These are phyloP conservation scores for Gonapodya prolifera DNA, from an alignment of 192 early-diverging fungal species.

Conservation along the genomic window DNA sequence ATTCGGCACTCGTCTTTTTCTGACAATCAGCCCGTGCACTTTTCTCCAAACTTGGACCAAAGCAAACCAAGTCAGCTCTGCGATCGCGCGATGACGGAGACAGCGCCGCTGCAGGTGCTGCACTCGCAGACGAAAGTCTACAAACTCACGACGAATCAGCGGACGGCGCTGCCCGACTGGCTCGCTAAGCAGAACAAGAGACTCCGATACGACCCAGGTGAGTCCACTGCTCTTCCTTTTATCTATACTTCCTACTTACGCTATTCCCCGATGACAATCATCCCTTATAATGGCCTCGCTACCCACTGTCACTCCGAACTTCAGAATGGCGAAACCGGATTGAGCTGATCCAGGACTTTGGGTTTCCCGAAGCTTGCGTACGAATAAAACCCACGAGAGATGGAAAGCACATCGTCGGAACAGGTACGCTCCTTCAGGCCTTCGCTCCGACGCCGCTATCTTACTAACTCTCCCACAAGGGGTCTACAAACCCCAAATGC, in stretches of 20 bases:
- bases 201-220: slow-evolving; percentile 77
- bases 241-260: not conserved
- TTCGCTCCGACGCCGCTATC: not conserved
- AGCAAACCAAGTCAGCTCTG: too few species aligned
- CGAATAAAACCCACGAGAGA: slow-evolving; percentile 74
- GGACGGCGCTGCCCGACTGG: slow-evolving; percentile 86
- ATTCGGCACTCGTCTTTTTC: too few species aligned
- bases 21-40: too few species aligned
- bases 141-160: slow-evolving; percentile 43
- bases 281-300: not conserved
- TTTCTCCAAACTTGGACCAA: too few species aligned
- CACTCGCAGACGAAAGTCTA: too few species aligned
- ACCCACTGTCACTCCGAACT: not conserved
- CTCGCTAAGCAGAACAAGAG: slow-evolving; percentile 71
- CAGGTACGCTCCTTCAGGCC: slow-evolving; percentile 33
- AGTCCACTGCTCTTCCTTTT: not conserved
- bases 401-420: slow-evolving; percentile 78
- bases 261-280: not conserved
- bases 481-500: slow-evolving; percentile 96
- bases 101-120: too few species aligned
- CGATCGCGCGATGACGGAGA: too few species aligned
- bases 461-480: slow-evolving; percentile 22
- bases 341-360: slow-evolving; percentile 96
- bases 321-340: slow-evolving; percentile 79
- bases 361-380: slow-evolving; percentile 88